Percentiles rank a stretch among this genome's conserved stretches.
Conservation (phyloP, 768 basidiomycete species). For the Tubosaeta sp. region DNA sequence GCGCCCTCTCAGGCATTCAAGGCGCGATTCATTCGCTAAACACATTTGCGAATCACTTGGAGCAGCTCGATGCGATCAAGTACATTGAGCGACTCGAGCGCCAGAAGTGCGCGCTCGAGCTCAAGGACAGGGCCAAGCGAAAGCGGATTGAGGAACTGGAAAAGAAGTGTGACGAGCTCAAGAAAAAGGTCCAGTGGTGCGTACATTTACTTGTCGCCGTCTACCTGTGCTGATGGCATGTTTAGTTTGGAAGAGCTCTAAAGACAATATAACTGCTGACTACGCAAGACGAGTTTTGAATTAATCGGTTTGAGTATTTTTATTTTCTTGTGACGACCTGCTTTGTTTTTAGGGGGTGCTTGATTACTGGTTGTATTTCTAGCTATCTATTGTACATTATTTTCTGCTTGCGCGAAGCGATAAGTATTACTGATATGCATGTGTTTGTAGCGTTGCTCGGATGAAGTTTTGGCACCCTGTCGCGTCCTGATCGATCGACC, state of each 20-base stretch:
- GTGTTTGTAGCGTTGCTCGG: background rate
- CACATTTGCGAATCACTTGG: constrained; percentile 8
- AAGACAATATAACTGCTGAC: background rate
- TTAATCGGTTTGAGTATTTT: background rate
- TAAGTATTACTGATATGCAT: background rate
- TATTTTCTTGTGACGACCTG: background rate
- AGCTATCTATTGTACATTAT: background rate
- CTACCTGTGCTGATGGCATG: background rate
- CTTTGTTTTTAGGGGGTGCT: background rate
- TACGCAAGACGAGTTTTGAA: background rate
- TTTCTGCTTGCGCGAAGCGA: background rate
- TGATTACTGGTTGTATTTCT: background rate
- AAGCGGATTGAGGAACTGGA: constrained; percentile 10
- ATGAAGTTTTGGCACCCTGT: background rate
- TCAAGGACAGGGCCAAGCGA: constrained; percentile 33
- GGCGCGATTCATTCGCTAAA: background rate
- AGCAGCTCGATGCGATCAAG: constrained; percentile 15
- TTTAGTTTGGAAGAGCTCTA: background rate
- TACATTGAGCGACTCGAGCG: constrained; percentile 39
- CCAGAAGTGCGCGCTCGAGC: constrained; percentile 33
- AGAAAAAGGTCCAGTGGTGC: constrained; percentile 1
- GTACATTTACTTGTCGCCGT: background rate
- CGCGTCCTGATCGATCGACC: background rate
- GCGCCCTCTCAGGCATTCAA: background rate
- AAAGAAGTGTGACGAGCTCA: constrained; percentile 3